These are phyloP conservation scores for Polymyxa betae DNA, from an alignment of 208 protist species.

Conservation along the genomic window DNA sequence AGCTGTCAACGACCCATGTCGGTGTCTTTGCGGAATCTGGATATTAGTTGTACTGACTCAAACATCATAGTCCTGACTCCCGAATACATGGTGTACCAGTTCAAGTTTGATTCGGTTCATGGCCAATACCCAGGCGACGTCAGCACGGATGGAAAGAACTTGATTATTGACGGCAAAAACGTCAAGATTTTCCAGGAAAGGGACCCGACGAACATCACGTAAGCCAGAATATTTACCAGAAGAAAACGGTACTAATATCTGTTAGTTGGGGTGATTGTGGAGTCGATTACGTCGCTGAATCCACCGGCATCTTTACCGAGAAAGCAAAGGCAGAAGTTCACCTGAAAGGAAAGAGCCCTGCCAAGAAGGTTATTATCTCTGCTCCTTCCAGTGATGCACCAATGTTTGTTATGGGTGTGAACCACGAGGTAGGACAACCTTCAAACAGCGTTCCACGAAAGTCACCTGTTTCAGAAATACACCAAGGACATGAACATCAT, in stretches of 20 bases:
- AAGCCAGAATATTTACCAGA: no score
- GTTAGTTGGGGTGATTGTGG: slow-evolving; percentile 86
- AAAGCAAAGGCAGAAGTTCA: slow-evolving; percentile 86
- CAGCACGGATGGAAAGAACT: slow-evolving; percentile 44
- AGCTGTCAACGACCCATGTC: slow-evolving; percentile 76
- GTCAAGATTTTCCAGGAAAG: slow-evolving; percentile 62
- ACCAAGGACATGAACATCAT: slow-evolving; percentile 81
- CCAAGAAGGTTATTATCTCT: slow-evolving; percentile 98
- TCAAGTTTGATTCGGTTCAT: slow-evolving; percentile 80
- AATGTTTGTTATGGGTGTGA: slow-evolving; percentile 98
- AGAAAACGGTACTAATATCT: slow-evolving; percentile 84
- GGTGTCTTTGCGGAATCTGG: no score
- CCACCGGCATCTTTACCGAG: slow-evolving; percentile 95
- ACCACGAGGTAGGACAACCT: slow-evolving; percentile 83
- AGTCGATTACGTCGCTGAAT: slow-evolving; percentile 96
- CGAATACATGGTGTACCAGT: slow-evolving; percentile 66
- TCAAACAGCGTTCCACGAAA: no score
- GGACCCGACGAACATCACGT: slow-evolving; percentile 56
- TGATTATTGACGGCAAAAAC: slow-evolving; percentile 68
- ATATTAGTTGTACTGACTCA: not conserved
- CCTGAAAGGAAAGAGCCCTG: slow-evolving; percentile 74
- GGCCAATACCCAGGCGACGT: slow-evolving; percentile 68
- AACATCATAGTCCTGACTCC: not conserved
- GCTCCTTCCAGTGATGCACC: slow-evolving; percentile 93
- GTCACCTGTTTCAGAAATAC: slow-evolving; percentile 54